Percentiles rank a stretch among this genome's conserved stretches.
Conservation (phyloP, 2,329 filamentous ascomycete species). For the Colletotrichum tanaceti region DNA sequence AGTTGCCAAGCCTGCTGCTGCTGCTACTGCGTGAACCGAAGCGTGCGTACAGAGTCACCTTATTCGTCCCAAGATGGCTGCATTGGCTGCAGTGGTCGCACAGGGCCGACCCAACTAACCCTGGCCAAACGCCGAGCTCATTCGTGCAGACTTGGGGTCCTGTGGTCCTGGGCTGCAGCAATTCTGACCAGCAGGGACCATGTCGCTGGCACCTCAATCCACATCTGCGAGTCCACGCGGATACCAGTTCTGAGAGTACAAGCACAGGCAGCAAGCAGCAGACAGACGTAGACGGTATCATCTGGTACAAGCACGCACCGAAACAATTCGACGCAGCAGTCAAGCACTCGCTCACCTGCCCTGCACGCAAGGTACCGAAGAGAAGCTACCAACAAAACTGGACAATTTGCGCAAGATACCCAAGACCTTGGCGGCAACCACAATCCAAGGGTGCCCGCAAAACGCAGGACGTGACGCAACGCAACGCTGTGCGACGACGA, state of each 20-base stretch:
- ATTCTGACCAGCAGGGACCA: slow-evolving; percentile 35
- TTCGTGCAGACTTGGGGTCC: slow-evolving; percentile 32
- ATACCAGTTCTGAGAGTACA: too few relatives aligned
- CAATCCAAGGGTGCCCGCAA: neutral
- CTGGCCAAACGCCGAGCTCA: slow-evolving; percentile 27
- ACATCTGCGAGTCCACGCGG: slow-evolving; percentile 21
- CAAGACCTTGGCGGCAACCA: neutral
- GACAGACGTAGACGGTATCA: neutral
- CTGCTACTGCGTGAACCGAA: slow-evolving; percentile 21
- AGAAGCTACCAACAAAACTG: slow-evolving; percentile 3
- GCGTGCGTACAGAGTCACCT: slow-evolving; percentile 10
- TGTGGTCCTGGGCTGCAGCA: slow-evolving; percentile 38
- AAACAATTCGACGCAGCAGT: neutral
- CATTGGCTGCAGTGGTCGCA: slow-evolving; percentile 22
- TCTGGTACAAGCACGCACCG: slow-evolving; percentile 10
- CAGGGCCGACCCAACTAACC: slow-evolving; percentile 22
- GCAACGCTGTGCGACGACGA: slow-evolving; percentile 29
- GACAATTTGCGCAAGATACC: neutral
- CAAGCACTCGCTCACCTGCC: neutral
- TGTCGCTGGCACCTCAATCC: slow-evolving; percentile 36
- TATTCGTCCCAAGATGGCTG: too few relatives aligned
- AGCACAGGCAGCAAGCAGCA: slow-evolving; percentile 1
- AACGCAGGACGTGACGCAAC: slow-evolving; percentile 29
- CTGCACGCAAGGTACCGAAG: neutral
- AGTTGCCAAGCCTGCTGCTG: slow-evolving; percentile 18